These are phyloP conservation scores for Xanthoconium separans DNA, from an alignment of 1,284 basidiomycete species.

Conservation along the genomic window DNA sequence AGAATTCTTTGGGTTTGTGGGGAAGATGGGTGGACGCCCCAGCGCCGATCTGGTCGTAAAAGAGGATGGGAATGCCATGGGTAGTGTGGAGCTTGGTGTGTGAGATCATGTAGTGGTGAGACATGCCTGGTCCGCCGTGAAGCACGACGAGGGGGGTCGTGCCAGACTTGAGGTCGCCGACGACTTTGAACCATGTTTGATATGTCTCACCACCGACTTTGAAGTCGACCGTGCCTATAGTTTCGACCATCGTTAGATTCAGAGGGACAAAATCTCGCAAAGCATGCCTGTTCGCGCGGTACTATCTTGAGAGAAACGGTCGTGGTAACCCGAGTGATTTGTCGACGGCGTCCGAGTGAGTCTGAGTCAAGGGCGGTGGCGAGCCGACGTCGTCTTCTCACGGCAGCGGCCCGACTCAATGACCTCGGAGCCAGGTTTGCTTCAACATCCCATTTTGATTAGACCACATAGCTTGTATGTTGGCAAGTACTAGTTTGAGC, in stretches of 20 bases:
- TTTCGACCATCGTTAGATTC: slow-evolving; percentile 15
- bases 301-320: background rate
- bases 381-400: too few relatives aligned
- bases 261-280: background rate
- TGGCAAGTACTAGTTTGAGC: too few relatives aligned
- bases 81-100: slow-evolving; percentile 11
- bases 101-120: slow-evolving; percentile 23
- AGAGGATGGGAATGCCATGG: slow-evolving; percentile 25
- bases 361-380: background rate
- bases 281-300: background rate
- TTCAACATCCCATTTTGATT: too few relatives aligned
- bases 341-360: background rate
- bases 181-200: slow-evolving; percentile 35
- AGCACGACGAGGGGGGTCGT: slow-evolving; percentile 34
- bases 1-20: slow-evolving; percentile 14
- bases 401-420: too few relatives aligned
- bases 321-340: background rate
- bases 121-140: slow-evolving; percentile 38
- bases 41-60: slow-evolving; percentile 35
- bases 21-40: slow-evolving; percentile 46
- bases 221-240: slow-evolving; percentile 25
- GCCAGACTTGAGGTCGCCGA: slow-evolving; percentile 30
- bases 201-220: slow-evolving; percentile 23
- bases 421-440: too few relatives aligned
- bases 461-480: too few relatives aligned